These are phyloP conservation scores for Trypanosoma congolense DNA, from an alignment of 208 protist genomes.

Conservation along the genomic window DNA sequence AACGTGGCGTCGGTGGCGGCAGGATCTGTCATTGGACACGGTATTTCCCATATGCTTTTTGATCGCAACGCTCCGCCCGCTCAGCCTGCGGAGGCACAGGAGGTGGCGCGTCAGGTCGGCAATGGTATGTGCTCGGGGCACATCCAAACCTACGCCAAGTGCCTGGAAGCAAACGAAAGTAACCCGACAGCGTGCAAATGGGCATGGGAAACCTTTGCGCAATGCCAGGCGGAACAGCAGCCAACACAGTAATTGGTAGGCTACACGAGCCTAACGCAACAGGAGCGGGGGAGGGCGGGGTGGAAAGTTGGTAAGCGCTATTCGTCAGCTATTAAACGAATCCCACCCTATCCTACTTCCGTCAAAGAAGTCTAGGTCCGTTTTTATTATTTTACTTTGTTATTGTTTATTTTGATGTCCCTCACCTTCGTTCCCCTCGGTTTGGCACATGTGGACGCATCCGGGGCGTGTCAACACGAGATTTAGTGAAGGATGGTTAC, in stretches of 20 bases:
- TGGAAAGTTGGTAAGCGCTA: too few species aligned
- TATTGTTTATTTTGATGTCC: too few species aligned
- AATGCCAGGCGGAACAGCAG: slow-evolving; percentile 57
- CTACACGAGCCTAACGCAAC: too few species aligned
- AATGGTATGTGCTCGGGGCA: slow-evolving; percentile 60
- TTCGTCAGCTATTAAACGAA: too few species aligned
- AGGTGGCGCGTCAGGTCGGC: slow-evolving; percentile 59
- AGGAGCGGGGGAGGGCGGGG: too few species aligned
- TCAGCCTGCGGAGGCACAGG: slow-evolving; percentile 79
- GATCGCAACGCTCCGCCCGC: slow-evolving; percentile 44
- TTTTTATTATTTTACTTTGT: too few species aligned
- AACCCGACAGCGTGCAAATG: slow-evolving; percentile 71
- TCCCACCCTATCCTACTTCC: too few species aligned
- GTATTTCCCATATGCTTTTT: slow-evolving; percentile 87
- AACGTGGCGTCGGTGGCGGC: slow-evolving; percentile 81
- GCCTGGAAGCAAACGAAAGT: slow-evolving; percentile 66
- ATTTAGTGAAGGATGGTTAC: too few species aligned
- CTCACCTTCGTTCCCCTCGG: too few species aligned
- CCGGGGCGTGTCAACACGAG: too few species aligned
- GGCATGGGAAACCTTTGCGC: slow-evolving; percentile 85
- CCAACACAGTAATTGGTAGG: slow-evolving; percentile 10
- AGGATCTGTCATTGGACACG: slow-evolving; percentile 79
- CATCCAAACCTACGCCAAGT: slow-evolving; percentile 76
- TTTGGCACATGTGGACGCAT: too few species aligned
- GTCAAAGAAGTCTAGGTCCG: too few species aligned